phyloP scores from a whole-genome alignment of 2,329 filamentous ascomycete genomes.

The Fusarium musae region DNA sequence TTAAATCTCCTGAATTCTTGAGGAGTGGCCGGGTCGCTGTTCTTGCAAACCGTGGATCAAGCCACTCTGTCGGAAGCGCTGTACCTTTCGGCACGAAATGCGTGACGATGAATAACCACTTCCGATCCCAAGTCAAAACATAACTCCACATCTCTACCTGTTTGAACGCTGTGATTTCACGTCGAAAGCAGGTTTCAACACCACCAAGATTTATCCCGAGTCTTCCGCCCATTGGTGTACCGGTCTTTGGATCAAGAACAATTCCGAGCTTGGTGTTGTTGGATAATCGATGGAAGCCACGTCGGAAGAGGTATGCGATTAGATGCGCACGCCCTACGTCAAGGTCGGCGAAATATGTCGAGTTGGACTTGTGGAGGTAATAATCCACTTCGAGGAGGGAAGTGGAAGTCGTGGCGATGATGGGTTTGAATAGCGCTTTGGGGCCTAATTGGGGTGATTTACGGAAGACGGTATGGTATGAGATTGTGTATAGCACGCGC shows the following conservation, averaged over 20 bases:
- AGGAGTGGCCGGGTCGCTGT: background rate
- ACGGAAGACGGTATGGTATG: background rate
- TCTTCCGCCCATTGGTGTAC: background rate
- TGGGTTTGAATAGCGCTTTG: background rate
- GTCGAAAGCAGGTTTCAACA: background rate
- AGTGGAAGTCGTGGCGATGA: background rate
- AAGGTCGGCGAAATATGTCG: constrained; percentile 11
- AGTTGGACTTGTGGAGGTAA: constrained; percentile 15
- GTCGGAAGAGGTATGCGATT: background rate
- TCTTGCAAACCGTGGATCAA: background rate
- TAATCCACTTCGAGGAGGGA: constrained; percentile 8
- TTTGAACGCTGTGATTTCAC: background rate
- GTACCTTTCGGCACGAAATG: constrained; percentile 1
- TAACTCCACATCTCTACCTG: constrained; percentile 6
- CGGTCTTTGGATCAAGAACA: background rate
- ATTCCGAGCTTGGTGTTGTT: background rate
- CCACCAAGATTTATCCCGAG: background rate
- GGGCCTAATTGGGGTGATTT: background rate
- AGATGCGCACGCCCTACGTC: background rate
- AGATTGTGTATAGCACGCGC: background rate
- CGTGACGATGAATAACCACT: constrained; percentile 7
- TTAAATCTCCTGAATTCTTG: rapidly evolving
- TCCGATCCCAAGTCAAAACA: constrained; percentile 6
- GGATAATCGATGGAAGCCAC: background rate
- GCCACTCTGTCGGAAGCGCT: background rate